Evolutionary conservation across 495 filamentous ascomycete genomes (phyloP), one percentile per base, ranked within the genome.

Genomic region (Haplographium delicatum): DNA sequence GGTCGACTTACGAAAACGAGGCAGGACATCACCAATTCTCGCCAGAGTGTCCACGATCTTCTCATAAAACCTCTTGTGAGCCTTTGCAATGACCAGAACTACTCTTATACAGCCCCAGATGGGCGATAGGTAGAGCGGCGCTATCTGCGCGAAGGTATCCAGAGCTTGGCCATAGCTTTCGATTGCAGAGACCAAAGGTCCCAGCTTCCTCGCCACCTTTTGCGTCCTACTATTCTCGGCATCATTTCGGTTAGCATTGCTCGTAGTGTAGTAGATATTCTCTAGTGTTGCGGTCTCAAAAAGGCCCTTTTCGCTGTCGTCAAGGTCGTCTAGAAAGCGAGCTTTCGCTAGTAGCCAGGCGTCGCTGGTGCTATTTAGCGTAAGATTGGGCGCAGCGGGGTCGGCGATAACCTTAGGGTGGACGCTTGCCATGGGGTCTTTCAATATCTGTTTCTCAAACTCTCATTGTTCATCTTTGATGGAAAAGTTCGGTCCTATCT

Each of bases 21-120:
- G 70, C 2, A 72, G 54, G 5, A 68, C 49, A 35, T 70, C 63
- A 1, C 70, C 69, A 41, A 71, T 73, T 26, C 56, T 54, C 6
- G 50, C 58, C 40, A 73, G 50, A 58, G 69, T 71, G 26, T 67
- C 64, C 0, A 68, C 54, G 10, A 73, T 34, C 27, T 58, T 66
- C 5, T 65, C 56, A 27, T 65, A 70, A 24, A 70, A 71, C 40
- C 67, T 67, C 1, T 54, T 54, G 31, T 61, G 59, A 26, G 62
- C 58, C n/a, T 43, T 35, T 5, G 67, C 68, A 26, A 68, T 58
- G 34, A 68, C 62, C 2, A 74, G 49, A 16, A 72, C 41, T 10
- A 74, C 60, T 23, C 68, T 38, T 18, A 73, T 45, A 19, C 68
- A 66, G 1, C 68, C 71, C 71, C 70, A 73, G 13, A 73, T 51